Base-by-base conservation (phyloP, 208 protist species). In the Kentomonas sorsogonicus region DNA sequence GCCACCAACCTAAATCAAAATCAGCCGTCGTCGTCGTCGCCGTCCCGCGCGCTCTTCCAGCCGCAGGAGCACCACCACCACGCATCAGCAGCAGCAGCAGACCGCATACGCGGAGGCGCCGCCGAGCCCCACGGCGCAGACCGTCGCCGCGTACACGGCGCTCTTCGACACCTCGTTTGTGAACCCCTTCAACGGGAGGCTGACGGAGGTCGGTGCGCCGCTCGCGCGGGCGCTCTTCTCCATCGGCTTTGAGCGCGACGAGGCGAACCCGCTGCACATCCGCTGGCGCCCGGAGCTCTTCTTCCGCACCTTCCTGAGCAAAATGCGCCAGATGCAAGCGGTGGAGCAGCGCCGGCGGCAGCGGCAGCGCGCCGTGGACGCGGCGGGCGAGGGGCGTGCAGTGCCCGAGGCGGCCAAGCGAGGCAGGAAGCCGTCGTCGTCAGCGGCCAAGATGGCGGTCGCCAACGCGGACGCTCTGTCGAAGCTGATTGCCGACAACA, bases 151-250 rank as follows among this genome's bases (percentile, higher is more conserved):
- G 4, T 66, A 64, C 40, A 20, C 53, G 4, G 25, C 36, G 0
- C 18, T 66, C 4, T 66, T 69, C 16, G 13, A 25, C 1, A 31
- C 38, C 9, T 48, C 31, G 40, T 65, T 89, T 46, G 60, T 94
- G 25, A 89, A 94, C 58, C 84, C 88, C 3, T 94, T 94, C 69
- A 87, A 58, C 22, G 77, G 79, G 20, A 77, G 76, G 29, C 54
- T 87, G 3, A 66, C 73, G 7, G 25, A 50, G 9, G n/a, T 56
- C 0, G 34, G 39, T 26, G 66, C 64, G n/a, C 50, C 46, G 15
- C 13, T 56, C 4, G 72, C 65, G 5, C 60, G 47, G 20, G 36
- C 65, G 27, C 66, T 94, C 22, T 40, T 72, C 16, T 16, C 33
- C 25, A 23, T 90, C 10, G 88, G 88, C 41, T 91, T 94, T 52